These are phyloP conservation scores for Geranium brycei DNA, from an alignment of 345 rosid species.

Conservation along the genomic window DNA sequence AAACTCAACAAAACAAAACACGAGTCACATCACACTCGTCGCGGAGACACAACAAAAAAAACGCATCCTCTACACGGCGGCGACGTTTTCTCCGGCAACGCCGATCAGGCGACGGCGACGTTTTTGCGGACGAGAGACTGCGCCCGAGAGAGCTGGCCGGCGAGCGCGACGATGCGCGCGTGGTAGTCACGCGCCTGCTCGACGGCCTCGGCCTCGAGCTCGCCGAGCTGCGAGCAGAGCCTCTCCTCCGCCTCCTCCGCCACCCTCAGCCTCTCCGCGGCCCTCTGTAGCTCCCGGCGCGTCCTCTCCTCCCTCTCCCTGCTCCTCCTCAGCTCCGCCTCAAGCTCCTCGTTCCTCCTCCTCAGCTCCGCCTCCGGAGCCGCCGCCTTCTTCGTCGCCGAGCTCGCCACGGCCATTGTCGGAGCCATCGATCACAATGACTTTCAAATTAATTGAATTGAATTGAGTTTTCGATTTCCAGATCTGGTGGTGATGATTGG, in stretches of 20 bases:
- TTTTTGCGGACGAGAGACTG: constrained; percentile 8
- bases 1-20: no score
- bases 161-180: constrained; percentile 45
- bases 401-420: constrained; percentile 4
- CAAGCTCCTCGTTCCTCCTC: constrained; percentile 51
- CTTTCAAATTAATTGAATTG: not conserved
- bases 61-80: not conserved
- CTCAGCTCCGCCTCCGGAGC: constrained; percentile 21
- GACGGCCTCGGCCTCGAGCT: constrained; percentile 75
- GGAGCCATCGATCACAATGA: constrained; percentile 3
- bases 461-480: not conserved
- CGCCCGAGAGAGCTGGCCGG: constrained; percentile 48
- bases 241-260: constrained; percentile 82
- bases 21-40: no score
- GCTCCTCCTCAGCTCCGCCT: constrained; percentile 34
- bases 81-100: not conserved
- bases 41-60: no score
- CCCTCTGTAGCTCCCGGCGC: constrained; percentile 38
- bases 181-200: constrained; percentile 54
- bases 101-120: not conserved
- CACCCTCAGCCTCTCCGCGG: constrained; percentile 42
- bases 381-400: not conserved
- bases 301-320: constrained; percentile 36
- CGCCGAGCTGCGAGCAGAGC: constrained; percentile 72
- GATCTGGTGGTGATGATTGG: not conserved